phyloP scores from a whole-genome alignment of 305 asterid species.

The Stenogyne calaminthoides region DNA sequence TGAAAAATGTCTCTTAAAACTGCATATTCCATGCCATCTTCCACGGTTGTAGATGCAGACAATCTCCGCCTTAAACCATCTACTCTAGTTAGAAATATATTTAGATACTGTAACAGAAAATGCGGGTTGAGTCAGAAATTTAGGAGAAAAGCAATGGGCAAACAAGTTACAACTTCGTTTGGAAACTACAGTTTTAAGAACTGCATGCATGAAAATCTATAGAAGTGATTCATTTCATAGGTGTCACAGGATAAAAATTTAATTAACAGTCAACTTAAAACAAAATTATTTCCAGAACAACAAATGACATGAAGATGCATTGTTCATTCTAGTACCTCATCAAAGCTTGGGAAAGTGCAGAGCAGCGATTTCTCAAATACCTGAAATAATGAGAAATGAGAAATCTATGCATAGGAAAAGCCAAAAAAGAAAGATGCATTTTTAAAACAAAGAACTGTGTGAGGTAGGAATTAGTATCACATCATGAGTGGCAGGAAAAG shows the following conservation, averaged over 20 bases:
- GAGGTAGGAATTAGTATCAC: background rate
- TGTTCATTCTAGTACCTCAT: conserved; percentile 58
- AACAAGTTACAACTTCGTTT: conserved; percentile 1
- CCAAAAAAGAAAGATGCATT: conserved; percentile 13
- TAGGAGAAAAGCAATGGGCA: conserved; percentile 2
- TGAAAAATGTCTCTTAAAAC: conserved; percentile 70
- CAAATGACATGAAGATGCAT: conserved; percentile 18
- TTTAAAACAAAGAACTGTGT: conserved; percentile 11
- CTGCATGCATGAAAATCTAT: conserved; percentile 18
- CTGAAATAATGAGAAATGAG: conserved; percentile 49
- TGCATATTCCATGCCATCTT: conserved; percentile 49
- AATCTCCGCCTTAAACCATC: conserved; percentile 87
- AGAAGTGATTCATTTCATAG: conserved; percentile 19
- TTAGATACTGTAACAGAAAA: conserved; percentile 76
- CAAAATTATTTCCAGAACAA: conserved; percentile 21
- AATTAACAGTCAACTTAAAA: conserved; percentile 7
- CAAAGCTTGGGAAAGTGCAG: conserved; percentile 75
- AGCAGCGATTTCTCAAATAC: conserved; percentile 78
- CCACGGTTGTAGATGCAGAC: conserved; percentile 49
- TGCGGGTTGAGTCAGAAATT: conserved; percentile 29
- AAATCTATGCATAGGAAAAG: background rate
- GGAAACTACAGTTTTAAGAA: conserved; percentile 7
- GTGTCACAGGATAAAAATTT: conserved; percentile 12
- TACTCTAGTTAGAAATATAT: conserved; percentile 83
- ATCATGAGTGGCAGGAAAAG: conserved; percentile 12